Base-by-base conservation (phyloP, 306 rosid species). In the Datisca glomerata region DNA sequence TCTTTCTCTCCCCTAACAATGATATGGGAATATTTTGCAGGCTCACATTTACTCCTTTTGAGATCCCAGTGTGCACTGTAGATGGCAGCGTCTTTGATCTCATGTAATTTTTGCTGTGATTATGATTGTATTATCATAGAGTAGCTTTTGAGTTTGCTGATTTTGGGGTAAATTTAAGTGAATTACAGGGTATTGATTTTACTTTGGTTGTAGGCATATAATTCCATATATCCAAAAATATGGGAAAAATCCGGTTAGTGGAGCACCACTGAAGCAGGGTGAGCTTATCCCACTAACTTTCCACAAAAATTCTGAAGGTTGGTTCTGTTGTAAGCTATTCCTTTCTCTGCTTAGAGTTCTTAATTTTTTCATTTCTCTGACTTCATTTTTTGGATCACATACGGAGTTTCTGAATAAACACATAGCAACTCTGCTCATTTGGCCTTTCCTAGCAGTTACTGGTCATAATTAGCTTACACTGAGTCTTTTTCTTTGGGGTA, bases 281-380 rank as follows among this genome's bases (percentile, higher is more conserved):
- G 86, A 84, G 57, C 84, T 89, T 56, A 80, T 84, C 47, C 84
- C 83, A 27, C 65, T 89, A 4, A 89, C 48, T 31, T 84, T 89
- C 63, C 98, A 89, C 83, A 89, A 84, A 70, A 89, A 89, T 53
- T 53, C 81, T 8, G 95, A 89, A 58, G 98, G 93, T 89, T 55
- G 11, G 59, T 56, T 5, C 35, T 41, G 21, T n/a, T 50, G 21
- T 7, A 25, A 23, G 16, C 13, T 33, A 3, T 25, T 41, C 12
- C 31, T 37, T 17, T 18, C 43, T 33, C 43, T 8, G 9, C 25
- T 57, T 18, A 29, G 47, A 32, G 18, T 50, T 47, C 7, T 19
- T 15, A 20, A 12, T 34, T 7, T 5, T 8, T 10, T 24, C 18
- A n/a, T n/a, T n/a, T n/a, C n/a, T n/a, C n/a, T n/a, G n/a, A n/a